Conservation (phyloP, 106 monocot species). For the Phalaenopsis aphrodite region DNA sequence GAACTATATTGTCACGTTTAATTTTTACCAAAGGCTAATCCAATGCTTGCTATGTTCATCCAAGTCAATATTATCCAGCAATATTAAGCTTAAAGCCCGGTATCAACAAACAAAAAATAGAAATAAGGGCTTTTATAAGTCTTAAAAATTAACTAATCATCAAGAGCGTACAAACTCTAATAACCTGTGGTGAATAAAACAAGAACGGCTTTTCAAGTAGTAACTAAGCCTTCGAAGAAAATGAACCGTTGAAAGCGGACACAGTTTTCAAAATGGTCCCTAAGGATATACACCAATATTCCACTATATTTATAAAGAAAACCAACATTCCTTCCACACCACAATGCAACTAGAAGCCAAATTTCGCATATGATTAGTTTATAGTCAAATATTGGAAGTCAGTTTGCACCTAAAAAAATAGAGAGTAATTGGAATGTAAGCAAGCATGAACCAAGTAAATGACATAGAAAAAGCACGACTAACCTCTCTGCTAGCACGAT, state of each 20-base stretch:
- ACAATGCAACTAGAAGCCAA: neutral
- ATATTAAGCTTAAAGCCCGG: neutral
- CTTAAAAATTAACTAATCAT: neutral
- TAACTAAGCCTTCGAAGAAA: neutral
- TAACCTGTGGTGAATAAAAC: neutral
- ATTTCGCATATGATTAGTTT: too few relatives aligned
- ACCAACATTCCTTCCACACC: neutral
- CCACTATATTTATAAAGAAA: neutral
- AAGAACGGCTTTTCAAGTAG: neutral
- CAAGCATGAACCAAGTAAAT: neutral
- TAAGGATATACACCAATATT: neutral
- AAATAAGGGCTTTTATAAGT: neutral
- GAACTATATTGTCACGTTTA: neutral
- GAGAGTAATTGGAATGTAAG: neutral
- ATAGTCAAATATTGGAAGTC: neutral
- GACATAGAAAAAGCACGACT: neutral
- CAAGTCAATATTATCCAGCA: neutral
- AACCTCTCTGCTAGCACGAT: slow-evolving; percentile 99
- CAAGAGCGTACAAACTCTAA: neutral
- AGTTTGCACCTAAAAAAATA: neutral
- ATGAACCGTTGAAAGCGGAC: neutral
- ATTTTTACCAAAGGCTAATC: neutral
- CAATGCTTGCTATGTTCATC: neutral
- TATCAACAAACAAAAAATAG: neutral
- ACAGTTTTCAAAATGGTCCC: neutral